Base-by-base conservation (phyloP, 2,329 filamentous ascomycete genomes). In the Pseudocercospora eumusae region DNA sequence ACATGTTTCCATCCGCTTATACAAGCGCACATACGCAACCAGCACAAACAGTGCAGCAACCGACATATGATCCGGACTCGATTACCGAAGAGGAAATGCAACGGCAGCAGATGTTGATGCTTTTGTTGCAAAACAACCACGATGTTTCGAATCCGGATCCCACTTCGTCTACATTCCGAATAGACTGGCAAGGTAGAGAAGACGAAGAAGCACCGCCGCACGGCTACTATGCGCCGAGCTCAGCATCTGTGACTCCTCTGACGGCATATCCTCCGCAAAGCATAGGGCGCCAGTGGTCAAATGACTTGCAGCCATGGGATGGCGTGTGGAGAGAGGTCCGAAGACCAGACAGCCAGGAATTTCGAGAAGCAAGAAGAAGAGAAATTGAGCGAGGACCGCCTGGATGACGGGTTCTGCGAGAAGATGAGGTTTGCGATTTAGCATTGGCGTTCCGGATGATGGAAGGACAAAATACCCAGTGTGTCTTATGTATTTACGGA, bases 101-200 rank as follows among this genome's bases (percentile, higher is more conserved):
- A 61, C 78, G 80, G 28, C 79, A 81, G 66, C 81, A 83, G 64
- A 81, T 82, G 77, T 75, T 80, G n/a, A 74, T 78, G 64, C 74
- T 83, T 0, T 76, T 82, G 15, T 69, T 74, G 45, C 65, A 70
- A 15, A 64, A 64, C 40, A 73, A 64, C 64, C 72, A 20, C 70
- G 72, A 60, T 11, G n/a, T 54, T 8, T 64, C 69, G 7, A 65
- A 69, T 64, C 74, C 36, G 67, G 75, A 66, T 70, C 76, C 54
- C 65, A 71, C 62, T 13, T 74, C 74, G 61, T 73, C 74, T 47
- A 81, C 79, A 0, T 81, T 79, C 69, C 72, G 71, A 21, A 80
- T 82, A 56, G 74, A 76, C 66, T 70, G 74, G 68, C 70, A 71
- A 59, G 67, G 63, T 13, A 63, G 68, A 47, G 70, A 73, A 9